A percentile compares a stretch with the other conserved stretches of the same genome.
Evolutionary conservation across 306 rosid genomes (phyloP).

Genomic region (Coriaria nepalensis): DNA sequence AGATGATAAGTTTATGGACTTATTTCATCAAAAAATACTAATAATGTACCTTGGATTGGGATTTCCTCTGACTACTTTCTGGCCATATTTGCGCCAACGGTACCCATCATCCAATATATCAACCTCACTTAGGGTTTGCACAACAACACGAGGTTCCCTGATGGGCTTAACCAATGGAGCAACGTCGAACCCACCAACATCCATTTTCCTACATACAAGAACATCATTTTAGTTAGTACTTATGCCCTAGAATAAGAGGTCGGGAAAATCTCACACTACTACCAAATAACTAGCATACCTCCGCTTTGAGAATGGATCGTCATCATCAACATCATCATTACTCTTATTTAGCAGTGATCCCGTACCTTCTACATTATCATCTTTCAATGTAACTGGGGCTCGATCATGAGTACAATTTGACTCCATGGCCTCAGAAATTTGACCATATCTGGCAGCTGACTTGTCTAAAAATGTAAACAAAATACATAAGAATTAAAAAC

Average conservation of each 20-base stretch:
- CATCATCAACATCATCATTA: conserved; percentile 65
- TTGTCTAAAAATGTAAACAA: conserved; percentile 38
- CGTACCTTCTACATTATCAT: conserved; percentile 42
- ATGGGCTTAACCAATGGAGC: conserved; percentile 84
- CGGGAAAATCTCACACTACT: conserved; percentile 7
- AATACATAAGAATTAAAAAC: conserved; percentile 9
- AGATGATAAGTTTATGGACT: background rate
- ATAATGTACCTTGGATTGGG: conserved; percentile 85
- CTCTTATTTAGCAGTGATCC: conserved; percentile 37
- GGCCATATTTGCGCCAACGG: conserved; percentile 99
- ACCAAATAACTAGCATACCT: conserved; percentile 35
- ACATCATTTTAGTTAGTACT: conserved; percentile 8
- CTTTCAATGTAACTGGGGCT: conserved; percentile 38
- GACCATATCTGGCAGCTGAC: conserved; percentile 44
- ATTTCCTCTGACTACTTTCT: conserved; percentile 96
- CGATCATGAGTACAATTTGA: conserved; percentile 46
- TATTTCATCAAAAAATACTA: no score
- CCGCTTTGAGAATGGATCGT: conserved; percentile 70
- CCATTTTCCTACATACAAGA: conserved; percentile 62
- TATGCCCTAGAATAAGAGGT: conserved; percentile 11
- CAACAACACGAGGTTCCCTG: conserved; percentile 95
- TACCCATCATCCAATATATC: conserved; percentile 98
- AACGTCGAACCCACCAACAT: conserved; percentile 46
- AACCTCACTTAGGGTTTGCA: conserved; percentile 93
- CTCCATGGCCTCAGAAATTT: conserved; percentile 35